Conservation (phyloP, 164 flowering plant genomes). For the Hamamelis virginiana region DNA sequence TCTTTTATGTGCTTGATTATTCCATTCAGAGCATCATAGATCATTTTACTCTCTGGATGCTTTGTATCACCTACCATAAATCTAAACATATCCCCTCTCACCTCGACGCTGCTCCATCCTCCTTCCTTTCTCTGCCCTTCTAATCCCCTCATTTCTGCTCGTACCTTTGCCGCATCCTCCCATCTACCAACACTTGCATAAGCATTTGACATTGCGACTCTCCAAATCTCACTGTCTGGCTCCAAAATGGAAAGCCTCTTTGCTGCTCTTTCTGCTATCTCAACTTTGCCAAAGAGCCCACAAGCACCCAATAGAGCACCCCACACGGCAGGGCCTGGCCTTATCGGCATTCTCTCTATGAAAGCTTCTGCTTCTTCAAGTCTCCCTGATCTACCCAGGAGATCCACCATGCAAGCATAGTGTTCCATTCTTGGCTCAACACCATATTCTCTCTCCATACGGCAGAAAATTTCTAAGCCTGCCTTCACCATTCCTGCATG, state of each 20-base stretch:
- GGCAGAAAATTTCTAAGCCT: neutral
- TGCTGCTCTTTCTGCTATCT: constrained; percentile 20
- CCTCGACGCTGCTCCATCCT: constrained; percentile 34
- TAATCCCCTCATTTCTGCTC: constrained; percentile 14
- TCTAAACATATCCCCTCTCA: constrained; percentile 13
- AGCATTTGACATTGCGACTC: constrained; percentile 16
- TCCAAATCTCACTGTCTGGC: constrained; percentile 14
- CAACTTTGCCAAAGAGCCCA: constrained; percentile 7
- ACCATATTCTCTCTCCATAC: constrained; percentile 1
- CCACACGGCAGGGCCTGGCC: constrained; percentile 19
- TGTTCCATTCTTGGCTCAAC: constrained; percentile 11
- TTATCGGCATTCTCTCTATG: constrained; percentile 13
- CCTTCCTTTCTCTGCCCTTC: constrained; percentile 23
- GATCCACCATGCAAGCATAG: constrained; percentile 7
- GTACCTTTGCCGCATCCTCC: constrained; percentile 20
- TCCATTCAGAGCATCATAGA: constrained; percentile 15
- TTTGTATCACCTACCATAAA: constrained; percentile 31
- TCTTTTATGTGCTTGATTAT: constrained; percentile 13
- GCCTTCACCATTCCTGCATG: constrained; percentile 6
- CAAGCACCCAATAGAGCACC: constrained; percentile 28
- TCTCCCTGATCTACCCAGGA: constrained; percentile 14
- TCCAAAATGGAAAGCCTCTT: constrained; percentile 16
- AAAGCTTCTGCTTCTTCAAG: constrained; percentile 22
- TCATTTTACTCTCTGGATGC: constrained; percentile 19
- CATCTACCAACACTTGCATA: constrained; percentile 26